Base-by-base conservation (phyloP, 1,139 yeast species). In the Taiozyma sp. region DNA sequence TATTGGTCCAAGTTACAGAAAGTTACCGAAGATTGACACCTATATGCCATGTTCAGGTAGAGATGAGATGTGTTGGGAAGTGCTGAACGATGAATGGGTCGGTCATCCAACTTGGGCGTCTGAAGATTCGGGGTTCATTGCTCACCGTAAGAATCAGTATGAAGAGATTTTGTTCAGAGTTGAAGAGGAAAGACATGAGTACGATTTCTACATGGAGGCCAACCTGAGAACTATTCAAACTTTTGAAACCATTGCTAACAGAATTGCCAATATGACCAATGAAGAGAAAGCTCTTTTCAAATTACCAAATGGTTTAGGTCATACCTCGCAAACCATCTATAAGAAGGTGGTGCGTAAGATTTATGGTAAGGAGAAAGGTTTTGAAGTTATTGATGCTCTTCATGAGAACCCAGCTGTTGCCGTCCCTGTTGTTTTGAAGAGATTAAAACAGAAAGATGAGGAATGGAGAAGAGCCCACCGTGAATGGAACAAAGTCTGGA, bases 101-200 rank as follows among this genome's bases (percentile, higher is more conserved):
- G 97, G 97, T 3, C 98, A 92, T 69, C 99, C 99, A 40, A 96
- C 97, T 8, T 95, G 99, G 99, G 99, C 98, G 1, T 92, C 98
- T 1, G 99, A 93, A 69, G 99, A 95, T 67, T 89, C 97, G 27
- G 99, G 99, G 0, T 93, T 92, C 65, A 92, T 93, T 66, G 97
- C 99, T 19, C 99, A 95, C 69, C 83, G 98, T 61, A 93, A 95
- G 70, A 93, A 95, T 66, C 99, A 93, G 70, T 93, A 92, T 67
- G 99, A 93, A 70, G 99, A 93, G 70, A 89, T 93, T 51, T 73
- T 95, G 55, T 92, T 91, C 73, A 87, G 96, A 66, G 91, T 92
- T 53, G 99, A 93, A 70, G 99, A 93, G 69, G 99, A 93, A 70
- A 83, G 99, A 64, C 96, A 91, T 61, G 99, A 93, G 67, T 93